Conservation (phyloP, 495 filamentous ascomycete species). For the Aspergillus kassunensis region DNA sequence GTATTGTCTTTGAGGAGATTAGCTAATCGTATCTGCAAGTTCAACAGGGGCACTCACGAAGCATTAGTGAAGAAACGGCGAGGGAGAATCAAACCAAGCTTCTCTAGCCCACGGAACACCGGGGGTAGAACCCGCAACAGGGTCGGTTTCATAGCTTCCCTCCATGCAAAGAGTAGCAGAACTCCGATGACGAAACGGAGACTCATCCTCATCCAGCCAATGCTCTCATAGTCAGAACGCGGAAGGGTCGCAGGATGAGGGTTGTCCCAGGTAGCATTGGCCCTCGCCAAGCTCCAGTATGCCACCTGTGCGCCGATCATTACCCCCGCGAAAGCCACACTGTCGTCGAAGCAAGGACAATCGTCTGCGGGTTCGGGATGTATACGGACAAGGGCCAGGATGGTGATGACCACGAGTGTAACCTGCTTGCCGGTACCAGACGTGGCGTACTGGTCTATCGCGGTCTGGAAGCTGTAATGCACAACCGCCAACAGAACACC, state of each 20-base stretch:
- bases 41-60: constrained; percentile 48
- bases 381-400: constrained; percentile 74
- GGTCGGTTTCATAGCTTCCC: constrained; percentile 79
- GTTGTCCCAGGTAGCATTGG: constrained; percentile 49
- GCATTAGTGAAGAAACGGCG: constrained; percentile 86
- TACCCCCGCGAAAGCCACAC: constrained; percentile 87
- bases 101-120: constrained; percentile 81
- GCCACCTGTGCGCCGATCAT: constrained; percentile 75
- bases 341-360: constrained; percentile 97
- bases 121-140: constrained; percentile 75
- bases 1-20: constrained; percentile 58
- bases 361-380: constrained; percentile 96
- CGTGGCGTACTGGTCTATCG: constrained; percentile 61
- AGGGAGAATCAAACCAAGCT: constrained; percentile 70
- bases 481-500: constrained; percentile 64
- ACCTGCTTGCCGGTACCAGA: constrained; percentile 49
- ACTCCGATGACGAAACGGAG: constrained; percentile 75
- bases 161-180: constrained; percentile 79
- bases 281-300: constrained; percentile 71
- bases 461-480: constrained; percentile 67
- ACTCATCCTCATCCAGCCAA: constrained; percentile 58
- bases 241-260: constrained; percentile 60
- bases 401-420: constrained; percentile 54
- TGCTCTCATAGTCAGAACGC: constrained; percentile 52
- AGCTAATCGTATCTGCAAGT: neutral